Conservation (phyloP, 345 rosid species). For the Dimocarpus longan region DNA sequence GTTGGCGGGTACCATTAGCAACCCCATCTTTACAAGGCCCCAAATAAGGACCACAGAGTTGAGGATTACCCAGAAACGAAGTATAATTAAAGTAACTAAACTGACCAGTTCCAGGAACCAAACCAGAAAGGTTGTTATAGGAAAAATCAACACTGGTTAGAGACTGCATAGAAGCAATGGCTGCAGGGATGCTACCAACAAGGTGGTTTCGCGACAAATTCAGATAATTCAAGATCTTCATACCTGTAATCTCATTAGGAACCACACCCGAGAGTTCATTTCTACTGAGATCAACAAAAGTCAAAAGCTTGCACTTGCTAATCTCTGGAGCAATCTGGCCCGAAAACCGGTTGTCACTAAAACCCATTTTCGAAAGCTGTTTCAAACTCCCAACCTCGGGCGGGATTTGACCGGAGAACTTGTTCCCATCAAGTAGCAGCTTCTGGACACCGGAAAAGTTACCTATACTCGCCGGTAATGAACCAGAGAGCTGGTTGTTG, state of each 20-base stretch:
- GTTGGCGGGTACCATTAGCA: slow-evolving; percentile 50
- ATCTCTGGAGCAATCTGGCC: slow-evolving; percentile 67
- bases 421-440: slow-evolving; percentile 83
- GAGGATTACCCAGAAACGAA: slow-evolving; percentile 76
- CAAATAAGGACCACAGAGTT: slow-evolving; percentile 84
- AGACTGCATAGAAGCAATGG: slow-evolving; percentile 85
- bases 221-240: slow-evolving; percentile 85
- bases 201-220: slow-evolving; percentile 82
- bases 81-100: slow-evolving; percentile 93
- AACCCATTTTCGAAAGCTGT: slow-evolving; percentile 80
- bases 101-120: slow-evolving; percentile 87
- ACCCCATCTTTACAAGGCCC: slow-evolving; percentile 73
- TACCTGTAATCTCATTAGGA: slow-evolving; percentile 72
- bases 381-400: slow-evolving; percentile 74
- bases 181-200: slow-evolving; percentile 65
- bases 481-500: slow-evolving; percentile 76
- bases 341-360: slow-evolving; percentile 71
- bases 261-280: slow-evolving; percentile 80
- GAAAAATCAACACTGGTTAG: slow-evolving; percentile 92
- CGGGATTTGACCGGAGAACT: slow-evolving; percentile 73
- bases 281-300: slow-evolving; percentile 80
- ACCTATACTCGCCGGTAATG: slow-evolving; percentile 67
- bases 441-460: slow-evolving; percentile 86
- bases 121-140: slow-evolving; percentile 85
- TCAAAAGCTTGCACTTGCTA: slow-evolving; percentile 76